phyloP scores from a whole-genome alignment of 2,329 filamentous ascomycete genomes.

The Colletotrichum aenigma region DNA sequence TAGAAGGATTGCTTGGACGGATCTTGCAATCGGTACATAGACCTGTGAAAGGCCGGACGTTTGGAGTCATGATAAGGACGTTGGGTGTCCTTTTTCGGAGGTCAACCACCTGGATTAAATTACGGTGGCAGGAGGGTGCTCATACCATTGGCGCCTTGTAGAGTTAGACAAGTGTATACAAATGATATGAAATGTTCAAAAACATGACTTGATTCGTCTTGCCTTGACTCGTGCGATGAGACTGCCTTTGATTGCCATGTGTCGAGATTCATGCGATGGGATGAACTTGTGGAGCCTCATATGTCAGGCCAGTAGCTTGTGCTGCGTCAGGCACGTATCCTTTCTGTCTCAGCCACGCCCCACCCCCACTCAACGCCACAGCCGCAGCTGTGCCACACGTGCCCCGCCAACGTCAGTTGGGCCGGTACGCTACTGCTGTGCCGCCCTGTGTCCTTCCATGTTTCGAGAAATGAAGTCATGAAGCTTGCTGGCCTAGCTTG shows the following conservation, averaged over 20 bases:
- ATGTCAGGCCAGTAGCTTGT: background rate
- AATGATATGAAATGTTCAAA: constrained; percentile 2
- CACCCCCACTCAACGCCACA: constrained; percentile 8
- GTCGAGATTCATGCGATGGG: background rate
- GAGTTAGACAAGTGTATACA: constrained; percentile 5
- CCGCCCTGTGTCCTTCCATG: background rate
- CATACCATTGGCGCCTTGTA: background rate
- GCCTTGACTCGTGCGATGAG: background rate
- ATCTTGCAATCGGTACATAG: constrained; percentile 17
- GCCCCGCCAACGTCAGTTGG: constrained; percentile 22
- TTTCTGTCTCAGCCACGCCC: constrained; percentile 1
- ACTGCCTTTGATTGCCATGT: background rate
- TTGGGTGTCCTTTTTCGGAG: constrained; percentile 17
- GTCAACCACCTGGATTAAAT: constrained; percentile 2
- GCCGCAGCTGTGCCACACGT: background rate
- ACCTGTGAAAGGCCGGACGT: constrained; percentile 14
- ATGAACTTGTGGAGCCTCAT: background rate
- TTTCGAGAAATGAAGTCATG: constrained; percentile 18
- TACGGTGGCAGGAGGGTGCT: background rate
- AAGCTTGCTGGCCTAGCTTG: constrained; percentile 4
- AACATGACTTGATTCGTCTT: background rate
- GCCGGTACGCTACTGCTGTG: background rate
- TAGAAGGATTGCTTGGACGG: constrained; percentile 12
- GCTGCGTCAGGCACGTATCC: background rate
- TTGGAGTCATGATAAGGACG: constrained; percentile 19